phyloP scores from a whole-genome alignment of 148 eudicot species.

The Chenopodium berlandieri region DNA sequence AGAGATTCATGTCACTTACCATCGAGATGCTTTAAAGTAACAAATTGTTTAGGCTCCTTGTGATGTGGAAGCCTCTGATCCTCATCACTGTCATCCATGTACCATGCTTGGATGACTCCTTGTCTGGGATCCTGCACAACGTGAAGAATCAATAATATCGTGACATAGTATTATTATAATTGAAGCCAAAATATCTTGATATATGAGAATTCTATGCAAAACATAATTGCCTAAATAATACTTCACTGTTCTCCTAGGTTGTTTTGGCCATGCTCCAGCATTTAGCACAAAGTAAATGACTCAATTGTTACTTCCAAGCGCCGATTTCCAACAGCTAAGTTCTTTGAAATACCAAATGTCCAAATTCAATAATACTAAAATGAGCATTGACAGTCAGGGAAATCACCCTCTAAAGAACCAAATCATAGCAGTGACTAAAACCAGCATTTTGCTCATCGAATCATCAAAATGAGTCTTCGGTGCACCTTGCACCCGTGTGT shows the following conservation, averaged over 20 bases:
- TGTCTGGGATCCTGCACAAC: constrained; percentile 66
- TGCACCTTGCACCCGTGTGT: too few species aligned
- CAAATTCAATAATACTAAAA: background rate
- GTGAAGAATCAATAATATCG: background rate
- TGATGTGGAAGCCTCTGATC: constrained; percentile 96
- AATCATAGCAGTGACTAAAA: too few species aligned
- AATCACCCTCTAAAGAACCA: too few species aligned
- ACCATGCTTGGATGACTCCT: constrained; percentile 95
- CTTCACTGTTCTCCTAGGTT: background rate
- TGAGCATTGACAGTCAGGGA: too few species aligned
- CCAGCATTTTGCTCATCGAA: too few species aligned
- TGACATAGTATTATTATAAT: background rate
- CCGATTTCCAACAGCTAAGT: too few species aligned
- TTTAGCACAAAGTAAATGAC: background rate
- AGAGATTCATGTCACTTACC: constrained; percentile 29
- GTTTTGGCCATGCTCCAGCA: background rate
- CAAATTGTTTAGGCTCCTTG: constrained; percentile 72
- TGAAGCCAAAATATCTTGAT: background rate
- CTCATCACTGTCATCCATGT: constrained; percentile 87
- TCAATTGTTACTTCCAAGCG: too few species aligned
- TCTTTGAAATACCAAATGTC: background rate
- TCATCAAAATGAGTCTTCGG: too few species aligned
- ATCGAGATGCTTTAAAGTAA: constrained; percentile 68
- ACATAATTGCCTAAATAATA: background rate
- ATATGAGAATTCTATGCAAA: background rate